A percentile compares a stretch with the other conserved stretches of the same genome.
These are phyloP conservation scores for Corymbia calophylla DNA, from an alignment of 441 rosid species.

Conservation along the genomic window DNA sequence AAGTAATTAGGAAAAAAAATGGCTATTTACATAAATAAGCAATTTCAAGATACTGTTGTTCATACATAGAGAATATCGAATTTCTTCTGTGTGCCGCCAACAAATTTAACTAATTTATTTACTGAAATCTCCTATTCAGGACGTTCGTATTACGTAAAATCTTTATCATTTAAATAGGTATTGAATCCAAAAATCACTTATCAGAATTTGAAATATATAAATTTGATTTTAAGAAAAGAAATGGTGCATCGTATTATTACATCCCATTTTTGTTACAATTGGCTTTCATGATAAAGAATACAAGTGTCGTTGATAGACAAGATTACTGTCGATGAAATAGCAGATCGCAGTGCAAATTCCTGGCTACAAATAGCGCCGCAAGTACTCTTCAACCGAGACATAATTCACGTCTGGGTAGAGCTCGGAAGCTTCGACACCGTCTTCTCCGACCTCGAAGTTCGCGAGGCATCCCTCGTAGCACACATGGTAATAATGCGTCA, in stretches of 20 bases:
- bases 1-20: background rate
- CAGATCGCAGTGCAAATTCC: background rate
- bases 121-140: background rate
- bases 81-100: background rate
- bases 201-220: background rate
- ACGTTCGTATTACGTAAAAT: fast-evolving
- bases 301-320: background rate
- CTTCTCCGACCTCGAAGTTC: conserved; percentile 34
- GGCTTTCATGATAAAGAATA: background rate
- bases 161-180: background rate
- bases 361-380: conserved; percentile 27
- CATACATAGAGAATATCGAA: background rate
- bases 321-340: background rate
- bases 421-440: conserved; percentile 26
- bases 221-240: background rate
- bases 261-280: background rate
- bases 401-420: conserved; percentile 32
- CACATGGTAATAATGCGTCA: conserved; percentile 46
- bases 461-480: conserved; percentile 48
- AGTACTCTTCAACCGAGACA: conserved; percentile 21
- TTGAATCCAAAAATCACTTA: background rate
- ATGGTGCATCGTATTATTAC: fast-evolving
- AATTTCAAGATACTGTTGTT: background rate
- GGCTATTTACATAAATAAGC: background rate
- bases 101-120: background rate